Base-by-base conservation (phyloP, 805 yeast genomes). In the Sugiyamaella qingdaonensis region DNA sequence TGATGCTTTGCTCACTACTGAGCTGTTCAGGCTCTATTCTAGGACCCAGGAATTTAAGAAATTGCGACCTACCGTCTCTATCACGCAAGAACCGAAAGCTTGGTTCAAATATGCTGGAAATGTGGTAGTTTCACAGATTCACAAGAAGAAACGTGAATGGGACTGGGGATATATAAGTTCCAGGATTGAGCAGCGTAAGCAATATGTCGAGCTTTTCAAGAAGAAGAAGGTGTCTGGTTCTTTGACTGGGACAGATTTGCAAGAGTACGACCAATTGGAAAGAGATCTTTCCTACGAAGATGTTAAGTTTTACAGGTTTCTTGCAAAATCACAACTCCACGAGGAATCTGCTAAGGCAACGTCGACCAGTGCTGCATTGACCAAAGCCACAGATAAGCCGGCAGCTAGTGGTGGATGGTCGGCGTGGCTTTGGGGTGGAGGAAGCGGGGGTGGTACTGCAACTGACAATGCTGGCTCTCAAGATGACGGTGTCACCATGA, bases 31-130 rank as follows among this genome's bases (percentile, higher is more conserved):
- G 57, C 81, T 92, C 80, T 86, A 81, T 61, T 74, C 80, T 60
- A 84, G 83, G 57, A 87, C 96, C 0, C 82, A 83, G 57, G 86
- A 82, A 64, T 91, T 84, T 65, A 79, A 88, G 59, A 80, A 77
- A 53, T 72, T 78, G 53, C 79, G 92, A 57, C 99, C 99, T 2
- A 57, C 63, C 18, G 72, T 59, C n/a, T 43, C 70, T 13, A 69
- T 68, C 14, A 58, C 61, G 35, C 88, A 88, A 39, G 78, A 83
- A 58, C 96, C 97, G 0, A 72, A 67, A 46, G 83, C 78, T 36
- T 94, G 99, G 99, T 80, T 94, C 62, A 67, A 73, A 55, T 94
- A 88, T 66, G 86, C 94, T 5, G 92, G 88, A 0, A 69, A 77
- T n/a, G 83, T 88, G 18, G 87, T 94, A 2, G 69, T 81, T 43